These are phyloP conservation scores for Picochlorum sp. DNA, from an alignment of 139 green algal species.

Conservation along the genomic window DNA sequence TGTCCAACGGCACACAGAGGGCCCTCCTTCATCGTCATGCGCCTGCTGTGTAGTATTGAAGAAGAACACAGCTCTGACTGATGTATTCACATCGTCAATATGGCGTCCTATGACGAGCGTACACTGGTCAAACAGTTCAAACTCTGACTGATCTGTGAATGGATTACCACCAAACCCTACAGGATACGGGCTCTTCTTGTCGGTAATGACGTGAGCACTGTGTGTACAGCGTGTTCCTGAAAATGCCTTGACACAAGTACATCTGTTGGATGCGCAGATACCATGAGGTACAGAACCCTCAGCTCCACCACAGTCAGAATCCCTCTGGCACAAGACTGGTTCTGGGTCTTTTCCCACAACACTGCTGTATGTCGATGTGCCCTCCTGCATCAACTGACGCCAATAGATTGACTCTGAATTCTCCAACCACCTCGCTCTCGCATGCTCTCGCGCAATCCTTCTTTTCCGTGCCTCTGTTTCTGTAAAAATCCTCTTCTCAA, in stretches of 20 bases:
- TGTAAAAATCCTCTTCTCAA: constrained; percentile 9
- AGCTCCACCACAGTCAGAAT: neutral
- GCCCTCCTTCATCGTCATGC: too few relatives aligned
- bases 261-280: neutral
- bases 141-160: too few relatives aligned
- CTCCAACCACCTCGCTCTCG: neutral
- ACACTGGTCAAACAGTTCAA: too few relatives aligned
- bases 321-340: neutral
- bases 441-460: neutral
- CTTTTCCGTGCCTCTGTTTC: neutral
- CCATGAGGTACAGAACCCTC: constrained; percentile 6
- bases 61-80: too few relatives aligned
- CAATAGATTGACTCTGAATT: neutral
- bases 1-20: too few relatives aligned
- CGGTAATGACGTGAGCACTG: neutral
- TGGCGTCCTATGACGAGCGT: too few relatives aligned
- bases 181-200: too few relatives aligned
- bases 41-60: too few relatives aligned
- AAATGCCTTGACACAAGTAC: neutral
- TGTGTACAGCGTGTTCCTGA: neutral
- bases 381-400: neutral
- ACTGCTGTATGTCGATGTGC: neutral
- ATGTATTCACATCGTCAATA: too few relatives aligned
- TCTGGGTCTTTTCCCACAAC: neutral
- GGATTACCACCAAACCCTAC: too few relatives aligned